A percentile compares a stretch with the other conserved stretches of the same genome.
These are phyloP conservation scores for Metschnikowia aberdeeniae DNA, from an alignment of 805 yeast genomes.

Conservation along the genomic window DNA sequence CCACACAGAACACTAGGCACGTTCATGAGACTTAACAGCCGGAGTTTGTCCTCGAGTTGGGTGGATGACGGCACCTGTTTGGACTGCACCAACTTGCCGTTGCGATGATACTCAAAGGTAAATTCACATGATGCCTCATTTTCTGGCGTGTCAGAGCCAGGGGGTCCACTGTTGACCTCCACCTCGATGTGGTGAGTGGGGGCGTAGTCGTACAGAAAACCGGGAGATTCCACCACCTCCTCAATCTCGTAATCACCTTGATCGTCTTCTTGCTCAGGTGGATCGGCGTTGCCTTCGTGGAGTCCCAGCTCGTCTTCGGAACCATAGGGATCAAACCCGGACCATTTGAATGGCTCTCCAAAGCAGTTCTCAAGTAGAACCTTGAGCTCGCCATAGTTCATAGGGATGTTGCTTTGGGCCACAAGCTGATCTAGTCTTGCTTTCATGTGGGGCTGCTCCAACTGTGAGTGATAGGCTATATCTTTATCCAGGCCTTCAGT, in stretches of 20 bases:
- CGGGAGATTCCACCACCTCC: slow-evolving; percentile 27
- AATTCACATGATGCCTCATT: slow-evolving; percentile 43
- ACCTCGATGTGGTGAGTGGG: slow-evolving; percentile 40
- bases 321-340: slow-evolving; percentile 25
- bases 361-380: slow-evolving; percentile 10
- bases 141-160: slow-evolving; percentile 25
- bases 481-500: background rate
- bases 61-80: slow-evolving; percentile 29
- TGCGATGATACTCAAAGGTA: slow-evolving; percentile 41
- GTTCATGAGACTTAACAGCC: slow-evolving; percentile 26
- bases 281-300: slow-evolving; percentile 29
- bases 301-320: slow-evolving; percentile 39
- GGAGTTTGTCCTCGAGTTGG: slow-evolving; percentile 36
- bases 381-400: slow-evolving; percentile 11
- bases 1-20: slow-evolving; percentile 6
- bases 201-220: slow-evolving; percentile 27
- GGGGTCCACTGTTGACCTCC: slow-evolving; percentile 34
- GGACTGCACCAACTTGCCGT: slow-evolving; percentile 30
- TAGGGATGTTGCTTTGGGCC: slow-evolving; percentile 4
- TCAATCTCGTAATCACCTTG: slow-evolving; percentile 39
- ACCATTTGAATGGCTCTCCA: slow-evolving; percentile 4
- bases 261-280: slow-evolving; percentile 9
- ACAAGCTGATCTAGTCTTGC: slow-evolving; percentile 10
- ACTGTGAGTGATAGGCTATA: background rate
- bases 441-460: slow-evolving; percentile 9